Evolutionary conservation across 371 early-diverging fungal species (phyloP).

Genomic region (Rhizopus sp.): DNA sequence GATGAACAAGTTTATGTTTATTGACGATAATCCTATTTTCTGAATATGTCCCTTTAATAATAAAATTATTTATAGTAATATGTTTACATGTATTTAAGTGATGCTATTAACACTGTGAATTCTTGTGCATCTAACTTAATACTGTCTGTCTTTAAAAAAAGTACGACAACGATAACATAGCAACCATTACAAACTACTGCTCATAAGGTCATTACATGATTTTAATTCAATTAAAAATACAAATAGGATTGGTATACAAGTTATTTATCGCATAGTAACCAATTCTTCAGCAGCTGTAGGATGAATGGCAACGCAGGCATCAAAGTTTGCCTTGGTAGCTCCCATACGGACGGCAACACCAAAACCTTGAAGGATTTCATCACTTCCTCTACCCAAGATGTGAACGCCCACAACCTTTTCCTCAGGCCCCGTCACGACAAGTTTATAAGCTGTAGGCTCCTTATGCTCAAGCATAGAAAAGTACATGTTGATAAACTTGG

Average conservation of each 20-base stretch:
- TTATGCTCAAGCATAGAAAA: slow-evolving; percentile 88
- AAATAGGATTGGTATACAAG: no score
- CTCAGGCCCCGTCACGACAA: slow-evolving; percentile 80
- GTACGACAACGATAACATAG: neutral
- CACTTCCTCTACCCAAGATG: slow-evolving; percentile 88
- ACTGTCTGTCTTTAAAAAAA: neutral
- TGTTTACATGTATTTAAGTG: no score
- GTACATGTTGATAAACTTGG: slow-evolving; percentile 92
- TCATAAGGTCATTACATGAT: no score
- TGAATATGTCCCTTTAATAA: slow-evolving; percentile 1
- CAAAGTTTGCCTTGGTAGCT: slow-evolving; percentile 96
- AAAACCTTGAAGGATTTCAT: slow-evolving; percentile 95
- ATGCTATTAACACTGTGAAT: no score
- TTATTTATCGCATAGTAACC: slow-evolving; percentile 35
- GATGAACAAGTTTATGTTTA: slow-evolving; percentile 56
- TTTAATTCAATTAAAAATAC: no score
- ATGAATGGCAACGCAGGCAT: slow-evolving; percentile 96
- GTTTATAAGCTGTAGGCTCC: slow-evolving; percentile 87
- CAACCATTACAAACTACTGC: no score
- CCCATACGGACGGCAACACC: slow-evolving; percentile 89
- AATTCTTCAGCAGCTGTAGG: slow-evolving; percentile 97
- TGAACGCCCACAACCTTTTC: slow-evolving; percentile 98
- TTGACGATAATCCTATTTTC: slow-evolving; percentile 51
- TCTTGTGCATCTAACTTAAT: no score
- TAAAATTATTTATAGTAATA: neutral